Percentiles rank a stretch among this genome's conserved stretches.
phyloP scores from a whole-genome alignment of 2,329 filamentous ascomycete species.

The Ilyonectria robusta region DNA sequence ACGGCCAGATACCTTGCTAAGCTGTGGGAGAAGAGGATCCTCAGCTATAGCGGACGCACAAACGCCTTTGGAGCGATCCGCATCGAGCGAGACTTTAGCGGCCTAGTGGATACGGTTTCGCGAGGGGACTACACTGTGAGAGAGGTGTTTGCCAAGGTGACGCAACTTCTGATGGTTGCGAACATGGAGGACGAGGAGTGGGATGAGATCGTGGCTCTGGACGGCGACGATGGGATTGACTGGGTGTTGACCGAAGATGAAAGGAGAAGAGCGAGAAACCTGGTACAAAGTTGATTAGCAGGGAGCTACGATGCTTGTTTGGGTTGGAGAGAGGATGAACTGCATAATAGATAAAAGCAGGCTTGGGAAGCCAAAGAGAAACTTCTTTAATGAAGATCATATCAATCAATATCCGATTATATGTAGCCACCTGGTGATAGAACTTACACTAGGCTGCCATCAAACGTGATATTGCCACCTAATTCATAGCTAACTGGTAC shows the following conservation, averaged over 20 bases:
- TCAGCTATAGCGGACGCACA: slow-evolving; percentile 82
- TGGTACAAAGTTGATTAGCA: slow-evolving; percentile 63
- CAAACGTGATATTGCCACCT: too few species aligned
- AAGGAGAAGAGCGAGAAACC: slow-evolving; percentile 77
- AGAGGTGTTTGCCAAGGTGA: slow-evolving; percentile 81
- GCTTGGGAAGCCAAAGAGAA: not conserved
- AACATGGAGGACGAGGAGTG: slow-evolving; percentile 98
- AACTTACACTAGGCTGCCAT: not conserved
- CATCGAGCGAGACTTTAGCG: slow-evolving; percentile 87
- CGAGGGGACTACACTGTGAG: slow-evolving; percentile 82
- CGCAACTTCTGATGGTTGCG: slow-evolving; percentile 87
- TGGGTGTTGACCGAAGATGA: slow-evolving; percentile 84
- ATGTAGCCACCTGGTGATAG: not conserved
- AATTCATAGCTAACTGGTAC: too few species aligned
- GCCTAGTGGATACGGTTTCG: slow-evolving; percentile 78
- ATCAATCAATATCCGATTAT: not conserved
- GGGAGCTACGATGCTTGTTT: slow-evolving; percentile 10
- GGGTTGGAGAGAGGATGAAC: slow-evolving; percentile 25
- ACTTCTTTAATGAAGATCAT: slow-evolving; percentile 6
- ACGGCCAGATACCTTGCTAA: slow-evolving; percentile 82
- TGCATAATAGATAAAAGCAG: slow-evolving; percentile 34
- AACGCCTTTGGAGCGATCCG: slow-evolving; percentile 86
- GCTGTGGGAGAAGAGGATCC: slow-evolving; percentile 89
- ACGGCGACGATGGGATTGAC: slow-evolving; percentile 74
- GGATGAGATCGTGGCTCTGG: slow-evolving; percentile 76